Evolutionary conservation across 495 filamentous ascomycete species (phyloP), one percentile per base, ranked within the genome.

Genomic region (Chaetomium tenue): DNA sequence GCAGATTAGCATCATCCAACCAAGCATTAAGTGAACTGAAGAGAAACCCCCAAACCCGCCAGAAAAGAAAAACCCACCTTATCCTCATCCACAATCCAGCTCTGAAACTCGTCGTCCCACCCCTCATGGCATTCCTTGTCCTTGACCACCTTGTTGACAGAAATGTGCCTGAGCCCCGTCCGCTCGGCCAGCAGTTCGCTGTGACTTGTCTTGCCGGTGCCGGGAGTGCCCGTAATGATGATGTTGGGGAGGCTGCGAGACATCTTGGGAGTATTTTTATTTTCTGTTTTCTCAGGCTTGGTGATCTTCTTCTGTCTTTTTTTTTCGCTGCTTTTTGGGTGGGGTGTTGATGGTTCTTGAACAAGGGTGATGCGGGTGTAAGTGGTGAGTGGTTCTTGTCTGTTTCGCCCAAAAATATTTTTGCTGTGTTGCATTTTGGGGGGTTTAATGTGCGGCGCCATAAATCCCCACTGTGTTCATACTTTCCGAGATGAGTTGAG

Each of bases 81-180:
- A 72, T 98, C 93, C 74, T 98, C 94, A 73, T 98, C 92, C 23
- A 98, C 92, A 55, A 97, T 89, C 89, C 90, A 97, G 69, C 88
- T 91, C 76, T 90, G 83, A 46, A 86, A 84, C 76, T 91, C 89
- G 20, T 94, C 87, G 65, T 96, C 91, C 75, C 86, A 96, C 16
- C 88, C 89, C 61, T 95, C 91, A 64, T 91, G 88, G 71, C 91
- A 96, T 42, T 80, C 85, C 37, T 85, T 83, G 59, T 94, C 88
- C 74, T 97, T 97, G 68, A 93, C 92, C 52, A 97, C 78, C 56
- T 93, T 81, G 75, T 98, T 98, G 72, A 98, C 84, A n/a, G 86
- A 87, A 7, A 98, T 76, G 75, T 97, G 92, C 72, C 86, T 86
- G 61, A 98, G 79, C 13, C 75, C 76, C 5, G 76, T 79, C 61